Evolutionary conservation across 306 rosid species (phyloP), one percentile per base, ranked within the genome.

Genomic region (Prunus davidiana): DNA sequence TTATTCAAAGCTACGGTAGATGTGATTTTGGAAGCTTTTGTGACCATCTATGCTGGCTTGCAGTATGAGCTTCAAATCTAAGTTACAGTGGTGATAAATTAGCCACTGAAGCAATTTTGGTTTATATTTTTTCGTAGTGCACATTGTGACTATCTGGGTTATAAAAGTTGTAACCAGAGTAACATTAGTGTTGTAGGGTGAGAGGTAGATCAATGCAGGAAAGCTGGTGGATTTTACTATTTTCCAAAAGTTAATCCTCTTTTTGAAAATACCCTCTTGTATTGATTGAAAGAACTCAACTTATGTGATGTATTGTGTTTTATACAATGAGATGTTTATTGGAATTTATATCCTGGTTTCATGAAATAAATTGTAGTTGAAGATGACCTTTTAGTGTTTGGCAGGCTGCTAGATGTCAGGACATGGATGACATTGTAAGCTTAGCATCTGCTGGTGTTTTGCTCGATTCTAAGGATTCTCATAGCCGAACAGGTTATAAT

Each of bases 341-440:
- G 0, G 2, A 6, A 22, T 8, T 14, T 2, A 60, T 30, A 25
- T 24, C 19, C 19, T 25, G 25, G 12, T 25, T 60, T 38, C 12
- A 3, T 16, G 4, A 15, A 7, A 61, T 32, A 73, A 47, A 4
- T 15, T 58, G 3, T 4, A 14, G 67, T 28, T 64, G 16, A 22
- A 64, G 69, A 28, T 27, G 47, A 22, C 6, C 9, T 18, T 54
- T 19, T 6, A 2, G 2, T 69, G 67, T 73, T 18, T 74, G 3
- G 24, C 71, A 93, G 96, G 89, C 97, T 55, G 97, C 95, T 55
- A 88, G 97, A 76, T 91, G 87, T 41, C 83, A 83, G 83, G 97
- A 89, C 76, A 62, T 90, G 22, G 86, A 91, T 19, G 96, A 90
- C 80, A 72, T 90, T 73, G 76, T 25, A 61, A 85, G 84, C 81